Conservation (phyloP, 225 moss, liverwort and hornwort genomes). For the Pseudisothecium myosuroides region DNA sequence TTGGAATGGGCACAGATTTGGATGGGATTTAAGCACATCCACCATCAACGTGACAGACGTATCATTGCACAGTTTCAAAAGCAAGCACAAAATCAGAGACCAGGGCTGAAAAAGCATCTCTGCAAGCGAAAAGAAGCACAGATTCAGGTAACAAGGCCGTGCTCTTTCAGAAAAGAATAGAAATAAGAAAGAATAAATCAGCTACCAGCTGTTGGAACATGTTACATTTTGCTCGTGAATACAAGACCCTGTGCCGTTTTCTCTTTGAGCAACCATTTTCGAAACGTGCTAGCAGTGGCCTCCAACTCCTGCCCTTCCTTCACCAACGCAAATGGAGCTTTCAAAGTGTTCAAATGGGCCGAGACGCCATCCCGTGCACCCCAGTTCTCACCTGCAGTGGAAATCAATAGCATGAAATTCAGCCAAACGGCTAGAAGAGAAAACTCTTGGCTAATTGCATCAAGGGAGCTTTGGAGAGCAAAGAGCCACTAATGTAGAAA, state of each 20-base stretch:
- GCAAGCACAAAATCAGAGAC: not conserved
- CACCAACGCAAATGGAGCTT: constrained; percentile 50
- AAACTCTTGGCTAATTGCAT: not conserved
- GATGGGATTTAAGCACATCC: not conserved
- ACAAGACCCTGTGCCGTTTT: constrained; percentile 36
- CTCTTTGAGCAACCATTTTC: constrained; percentile 37
- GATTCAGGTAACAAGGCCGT: not conserved
- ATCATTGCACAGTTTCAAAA: not conserved
- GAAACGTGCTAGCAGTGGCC: constrained; percentile 4
- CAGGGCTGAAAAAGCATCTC: not conserved
- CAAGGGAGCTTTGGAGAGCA: not conserved
- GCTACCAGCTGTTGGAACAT: not conserved
- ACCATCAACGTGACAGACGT: not conserved
- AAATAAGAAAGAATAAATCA: not conserved
- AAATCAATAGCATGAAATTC: not conserved
- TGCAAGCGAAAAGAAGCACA: not conserved
- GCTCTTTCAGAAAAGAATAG: not conserved
- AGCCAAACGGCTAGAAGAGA: not conserved
- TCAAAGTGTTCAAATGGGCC: constrained; percentile 62
- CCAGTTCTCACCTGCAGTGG: constrained; percentile 42
- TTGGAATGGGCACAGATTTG: not conserved
- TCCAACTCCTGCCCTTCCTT: constrained; percentile 48
- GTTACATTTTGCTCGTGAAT: constrained; percentile 25
- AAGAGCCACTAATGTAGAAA: not conserved
- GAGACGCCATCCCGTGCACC: constrained; percentile 61